These are phyloP conservation scores for Epichloe festucae DNA, from an alignment of 2,329 filamentous ascomycete species.

Conservation along the genomic window DNA sequence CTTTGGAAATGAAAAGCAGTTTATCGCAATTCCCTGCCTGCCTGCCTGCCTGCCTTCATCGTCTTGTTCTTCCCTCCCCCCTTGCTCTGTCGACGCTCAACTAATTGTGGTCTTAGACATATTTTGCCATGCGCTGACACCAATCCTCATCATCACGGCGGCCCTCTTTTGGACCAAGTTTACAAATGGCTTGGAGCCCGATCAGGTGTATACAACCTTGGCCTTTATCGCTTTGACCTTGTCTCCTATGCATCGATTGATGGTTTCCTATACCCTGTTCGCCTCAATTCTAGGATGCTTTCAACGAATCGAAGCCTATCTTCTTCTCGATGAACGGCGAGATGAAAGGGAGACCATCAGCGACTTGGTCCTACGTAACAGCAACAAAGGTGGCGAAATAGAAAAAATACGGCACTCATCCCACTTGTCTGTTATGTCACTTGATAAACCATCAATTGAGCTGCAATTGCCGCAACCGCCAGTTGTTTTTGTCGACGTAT, in stretches of 20 bases:
- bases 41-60: neutral
- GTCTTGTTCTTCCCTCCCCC: neutral
- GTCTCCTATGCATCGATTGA: conserved; percentile 1
- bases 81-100: neutral
- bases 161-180: conserved; percentile 8
- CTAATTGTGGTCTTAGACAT: neutral
- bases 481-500: conserved; percentile 23
- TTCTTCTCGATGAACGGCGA: conserved; percentile 3
- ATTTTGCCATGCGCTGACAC: conserved; percentile 3
- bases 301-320: conserved; percentile 7
- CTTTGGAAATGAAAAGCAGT: neutral
- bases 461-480: neutral
- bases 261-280: conserved; percentile 4
- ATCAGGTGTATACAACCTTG: conserved; percentile 6
- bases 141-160: conserved; percentile 6
- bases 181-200: neutral
- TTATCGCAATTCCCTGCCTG: neutral
- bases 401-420: neutral
- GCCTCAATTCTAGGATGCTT: conserved; percentile 6
- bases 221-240: conserved; percentile 6
- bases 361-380: conserved; percentile 25
- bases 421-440: conserved; percentile 13
- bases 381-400: neutral
- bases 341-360: conserved; percentile 17
- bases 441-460: neutral